Percentiles rank a stretch among this genome's conserved stretches.
Conservation (phyloP, 139 green algal species). For the Tetraselmis striata region DNA sequence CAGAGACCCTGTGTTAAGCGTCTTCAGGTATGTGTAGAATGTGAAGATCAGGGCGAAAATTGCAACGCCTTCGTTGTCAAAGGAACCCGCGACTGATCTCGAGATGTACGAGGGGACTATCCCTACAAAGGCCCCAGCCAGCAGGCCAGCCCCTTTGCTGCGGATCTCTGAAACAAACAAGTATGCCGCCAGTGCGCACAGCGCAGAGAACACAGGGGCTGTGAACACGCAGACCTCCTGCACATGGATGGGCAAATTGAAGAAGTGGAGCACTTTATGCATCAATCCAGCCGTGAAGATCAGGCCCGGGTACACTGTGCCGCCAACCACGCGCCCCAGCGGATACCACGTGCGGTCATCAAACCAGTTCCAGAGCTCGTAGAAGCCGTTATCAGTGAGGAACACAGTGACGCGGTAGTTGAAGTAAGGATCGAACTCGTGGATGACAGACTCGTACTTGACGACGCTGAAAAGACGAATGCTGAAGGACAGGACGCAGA, state of each 20-base stretch:
- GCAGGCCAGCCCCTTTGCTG: conserved; percentile 67
- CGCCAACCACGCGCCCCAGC: conserved; percentile 78
- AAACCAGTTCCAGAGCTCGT: conserved; percentile 89
- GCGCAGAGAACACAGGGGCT: conserved; percentile 84
- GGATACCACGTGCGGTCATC: conserved; percentile 87
- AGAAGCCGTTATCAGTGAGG: conserved; percentile 74
- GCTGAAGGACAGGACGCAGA: conserved; percentile 59
- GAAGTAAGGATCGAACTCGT: conserved; percentile 83
- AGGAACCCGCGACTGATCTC: conserved; percentile 76
- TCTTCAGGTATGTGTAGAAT: conserved; percentile 91
- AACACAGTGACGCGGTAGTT: conserved; percentile 83
- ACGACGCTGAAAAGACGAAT: conserved; percentile 87
- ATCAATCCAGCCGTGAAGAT: conserved; percentile 86
- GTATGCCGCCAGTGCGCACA: conserved; percentile 78
- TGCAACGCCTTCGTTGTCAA: conserved; percentile 86
- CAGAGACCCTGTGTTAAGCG: conserved; percentile 81
- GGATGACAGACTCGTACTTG: conserved; percentile 90
- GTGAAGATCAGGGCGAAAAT: conserved; percentile 87
- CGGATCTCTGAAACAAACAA: conserved; percentile 69
- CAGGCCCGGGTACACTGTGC: conserved; percentile 86
- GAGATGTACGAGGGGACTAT: conserved; percentile 89
- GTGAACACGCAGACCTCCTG: conserved; percentile 96
- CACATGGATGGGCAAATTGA: conserved; percentile 88
- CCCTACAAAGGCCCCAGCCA: conserved; percentile 75
- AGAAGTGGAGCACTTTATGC: conserved; percentile 73